Percentiles rank a stretch among this genome's conserved stretches.
phyloP scores from a whole-genome alignment of 2,329 filamentous ascomycete species.

The Chaetomium sp. region DNA sequence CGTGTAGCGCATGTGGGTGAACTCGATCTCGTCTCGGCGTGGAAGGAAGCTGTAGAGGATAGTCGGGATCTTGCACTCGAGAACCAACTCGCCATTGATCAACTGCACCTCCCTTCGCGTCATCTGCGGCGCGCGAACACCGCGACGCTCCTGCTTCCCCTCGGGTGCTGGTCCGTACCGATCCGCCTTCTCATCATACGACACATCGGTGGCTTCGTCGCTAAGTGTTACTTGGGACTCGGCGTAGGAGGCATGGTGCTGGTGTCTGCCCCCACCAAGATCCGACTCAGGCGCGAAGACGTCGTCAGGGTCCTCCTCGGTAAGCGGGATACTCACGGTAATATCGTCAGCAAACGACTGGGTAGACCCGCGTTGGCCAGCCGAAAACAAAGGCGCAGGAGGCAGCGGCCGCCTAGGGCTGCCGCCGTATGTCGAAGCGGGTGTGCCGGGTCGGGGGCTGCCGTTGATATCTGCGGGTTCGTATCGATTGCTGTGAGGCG shows the following conservation, averaged over 20 bases:
- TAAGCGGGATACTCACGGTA: constrained; percentile 71
- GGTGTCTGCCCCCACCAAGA: constrained; percentile 56
- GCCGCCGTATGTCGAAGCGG: constrained; percentile 84
- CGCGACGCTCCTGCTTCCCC: constrained; percentile 83
- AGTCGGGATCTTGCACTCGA: constrained; percentile 98
- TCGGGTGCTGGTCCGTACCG: constrained; percentile 87
- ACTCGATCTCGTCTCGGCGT: constrained; percentile 88
- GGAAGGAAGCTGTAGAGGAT: constrained; percentile 97
- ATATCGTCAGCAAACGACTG: constrained; percentile 62
- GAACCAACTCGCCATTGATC: constrained; percentile 94
- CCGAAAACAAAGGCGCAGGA: constrained; percentile 81
- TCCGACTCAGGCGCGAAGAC: constrained; percentile 67
- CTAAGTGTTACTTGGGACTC: constrained; percentile 59
- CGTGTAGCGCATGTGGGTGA: constrained; percentile 98
- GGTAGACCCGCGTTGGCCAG: constrained; percentile 47
- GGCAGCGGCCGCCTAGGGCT: constrained; percentile 86
- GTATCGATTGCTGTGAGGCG: constrained; percentile 71
- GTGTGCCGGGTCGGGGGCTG: constrained; percentile 85
- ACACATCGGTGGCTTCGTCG: constrained; percentile 41
- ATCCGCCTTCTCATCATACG: constrained; percentile 62
- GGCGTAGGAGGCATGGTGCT: constrained; percentile 61
- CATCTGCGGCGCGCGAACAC: constrained; percentile 84
- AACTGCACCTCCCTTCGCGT: constrained; percentile 91
- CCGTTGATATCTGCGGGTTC: constrained; percentile 90
- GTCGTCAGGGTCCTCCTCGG: constrained; percentile 65